Conservation (phyloP, 768 basidiomycete genomes). For the Inosperma sp. region DNA sequence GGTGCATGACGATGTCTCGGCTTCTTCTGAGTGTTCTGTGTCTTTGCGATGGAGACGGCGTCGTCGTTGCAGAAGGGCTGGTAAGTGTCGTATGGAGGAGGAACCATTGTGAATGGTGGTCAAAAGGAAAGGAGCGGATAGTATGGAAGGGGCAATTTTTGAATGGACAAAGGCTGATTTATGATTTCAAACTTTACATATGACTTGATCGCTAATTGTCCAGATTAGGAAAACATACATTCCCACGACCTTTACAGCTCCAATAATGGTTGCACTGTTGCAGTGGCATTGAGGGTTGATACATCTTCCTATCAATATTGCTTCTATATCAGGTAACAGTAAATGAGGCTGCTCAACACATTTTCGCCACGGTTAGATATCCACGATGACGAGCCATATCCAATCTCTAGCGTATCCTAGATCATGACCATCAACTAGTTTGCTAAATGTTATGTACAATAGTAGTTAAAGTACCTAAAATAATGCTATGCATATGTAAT, state of each 20-base stretch:
- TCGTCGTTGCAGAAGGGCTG: constrained; percentile 19
- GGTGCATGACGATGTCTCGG: constrained; percentile 75
- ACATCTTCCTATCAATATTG: too few species aligned
- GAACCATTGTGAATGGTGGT: constrained; percentile 23
- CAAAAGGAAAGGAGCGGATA: constrained; percentile 19
- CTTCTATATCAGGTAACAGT: too few species aligned
- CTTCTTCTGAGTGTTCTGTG: constrained; percentile 49
- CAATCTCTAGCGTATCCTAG: too few species aligned
- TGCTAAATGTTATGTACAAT: too few species aligned
- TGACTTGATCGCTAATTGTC: constrained; percentile 24
- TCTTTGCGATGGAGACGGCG: constrained; percentile 23
- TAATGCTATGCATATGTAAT: too few species aligned
- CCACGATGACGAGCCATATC: too few species aligned
- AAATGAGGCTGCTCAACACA: too few species aligned
- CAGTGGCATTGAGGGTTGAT: too few species aligned
- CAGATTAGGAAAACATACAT: constrained; percentile 22
- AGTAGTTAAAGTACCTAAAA: constrained; percentile 1
- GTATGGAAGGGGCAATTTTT: constrained; percentile 24
- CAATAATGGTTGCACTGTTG: constrained; percentile 7
- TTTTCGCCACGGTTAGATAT: too few species aligned
- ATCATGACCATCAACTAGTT: too few species aligned
- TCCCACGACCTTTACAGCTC: constrained; percentile 29
- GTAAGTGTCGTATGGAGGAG: constrained; percentile 25
- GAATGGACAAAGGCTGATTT: constrained; percentile 23
- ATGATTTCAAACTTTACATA: constrained; percentile 23